These are phyloP conservation scores for Wickerhamomyces chaumierensis DNA, from an alignment of 805 yeast species.

Conservation along the genomic window DNA sequence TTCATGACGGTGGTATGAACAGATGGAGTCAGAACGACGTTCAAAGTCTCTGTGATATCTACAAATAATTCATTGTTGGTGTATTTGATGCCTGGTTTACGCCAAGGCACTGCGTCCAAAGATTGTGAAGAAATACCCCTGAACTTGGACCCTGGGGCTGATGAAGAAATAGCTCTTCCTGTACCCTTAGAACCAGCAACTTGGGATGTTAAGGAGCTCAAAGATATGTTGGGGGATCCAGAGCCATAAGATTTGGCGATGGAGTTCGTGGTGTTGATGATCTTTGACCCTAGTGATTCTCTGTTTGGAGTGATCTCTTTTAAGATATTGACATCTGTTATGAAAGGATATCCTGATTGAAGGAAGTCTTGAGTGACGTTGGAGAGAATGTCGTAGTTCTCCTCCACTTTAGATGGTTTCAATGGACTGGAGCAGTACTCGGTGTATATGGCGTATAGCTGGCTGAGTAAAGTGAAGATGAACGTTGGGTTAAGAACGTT, in stretches of 20 bases:
- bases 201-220: constrained; percentile 5
- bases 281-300: constrained; percentile 20
- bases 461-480: constrained; percentile 41
- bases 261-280: constrained; percentile 26
- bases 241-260: constrained; percentile 16
- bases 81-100: constrained; percentile 57
- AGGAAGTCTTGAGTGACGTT: constrained; percentile 67
- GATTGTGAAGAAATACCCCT: constrained; percentile 4
- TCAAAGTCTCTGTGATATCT: constrained; percentile 62
- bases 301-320: constrained; percentile 55
- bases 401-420: constrained; percentile 44
- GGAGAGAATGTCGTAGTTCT: constrained; percentile 61
- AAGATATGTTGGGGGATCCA: constrained; percentile 4
- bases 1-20: constrained; percentile 15
- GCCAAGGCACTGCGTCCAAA: constrained; percentile 54
- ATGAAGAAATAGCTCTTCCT: not conserved
- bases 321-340: constrained; percentile 61
- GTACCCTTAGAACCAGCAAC: no score
- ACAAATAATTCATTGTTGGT: constrained; percentile 79
- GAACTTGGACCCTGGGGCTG: not conserved
- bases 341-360: constrained; percentile 65
- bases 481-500: constrained; percentile 32
- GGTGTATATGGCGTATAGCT: constrained; percentile 38
- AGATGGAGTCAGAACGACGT: constrained; percentile 31
- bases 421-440: constrained; percentile 51